Conservation (phyloP, 139 green algal genomes). For the Pleodorina starrii region DNA sequence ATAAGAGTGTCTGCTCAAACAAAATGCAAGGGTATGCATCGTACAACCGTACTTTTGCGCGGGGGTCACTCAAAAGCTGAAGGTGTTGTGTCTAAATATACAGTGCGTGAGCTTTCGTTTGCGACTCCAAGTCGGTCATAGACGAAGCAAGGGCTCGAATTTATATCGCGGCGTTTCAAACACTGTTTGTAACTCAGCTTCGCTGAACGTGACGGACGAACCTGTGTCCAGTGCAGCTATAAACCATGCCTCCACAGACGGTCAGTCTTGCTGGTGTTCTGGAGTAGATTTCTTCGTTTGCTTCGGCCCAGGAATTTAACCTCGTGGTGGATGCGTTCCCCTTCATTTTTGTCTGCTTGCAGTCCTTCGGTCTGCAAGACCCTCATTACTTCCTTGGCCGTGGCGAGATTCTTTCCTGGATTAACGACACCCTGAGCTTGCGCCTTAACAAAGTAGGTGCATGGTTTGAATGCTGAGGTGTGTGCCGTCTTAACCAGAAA, state of each 20-base stretch:
- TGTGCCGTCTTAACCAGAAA: no score
- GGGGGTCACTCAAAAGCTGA: no score
- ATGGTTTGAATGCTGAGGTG: not conserved
- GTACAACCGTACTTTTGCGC: no score
- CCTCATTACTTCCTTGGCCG: slow-evolving; percentile 85
- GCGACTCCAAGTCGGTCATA: no score
- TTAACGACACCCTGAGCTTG: slow-evolving; percentile 89
- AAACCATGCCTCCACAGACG: slow-evolving; percentile 33
- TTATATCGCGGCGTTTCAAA: not conserved
- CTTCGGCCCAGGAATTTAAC: not conserved
- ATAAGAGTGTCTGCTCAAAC: no score
- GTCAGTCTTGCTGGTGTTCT: not conserved
- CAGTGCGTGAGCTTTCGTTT: no score
- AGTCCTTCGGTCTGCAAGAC: slow-evolving; percentile 46
- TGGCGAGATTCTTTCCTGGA: slow-evolving; percentile 90
- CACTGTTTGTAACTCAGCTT: not conserved
- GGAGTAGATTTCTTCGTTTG: not conserved
- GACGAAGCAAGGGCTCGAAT: no score
- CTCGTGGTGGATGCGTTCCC: not conserved
- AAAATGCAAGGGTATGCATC: no score
- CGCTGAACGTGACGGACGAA: not conserved
- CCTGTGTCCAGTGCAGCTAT: not conserved
- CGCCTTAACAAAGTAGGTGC: slow-evolving; percentile 81
- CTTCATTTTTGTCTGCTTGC: not conserved
- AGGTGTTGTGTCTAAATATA: no score